Evolutionary conservation across 2,329 filamentous ascomycete genomes (phyloP), one percentile per base, ranked within the genome.

Genomic region (Epichloe aotearoae): DNA sequence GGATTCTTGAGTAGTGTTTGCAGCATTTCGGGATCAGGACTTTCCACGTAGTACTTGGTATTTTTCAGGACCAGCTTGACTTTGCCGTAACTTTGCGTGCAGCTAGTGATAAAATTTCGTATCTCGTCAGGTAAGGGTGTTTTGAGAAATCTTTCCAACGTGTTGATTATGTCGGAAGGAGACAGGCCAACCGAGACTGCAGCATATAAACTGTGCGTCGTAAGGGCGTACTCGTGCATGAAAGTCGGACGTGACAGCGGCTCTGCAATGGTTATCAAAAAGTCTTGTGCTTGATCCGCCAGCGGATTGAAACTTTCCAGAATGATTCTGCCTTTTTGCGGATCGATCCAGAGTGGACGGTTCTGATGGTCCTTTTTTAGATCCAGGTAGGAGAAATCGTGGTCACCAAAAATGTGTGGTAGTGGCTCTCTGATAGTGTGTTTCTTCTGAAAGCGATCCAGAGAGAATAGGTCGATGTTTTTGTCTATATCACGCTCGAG

Each of bases 51-150:
- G 67, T 95, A 96, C 57, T 88, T 86, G 55, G 91, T 97, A 61
- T 96, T 86, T 66, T 95, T 95, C 55, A 97, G 69, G 43, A 97
- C 93, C 49, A 97, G 79, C 66, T 95, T 93, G 50, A 96, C 89
- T 68, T 96, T 97, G 56, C 93, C 93, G 64, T 93, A 97, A 49
- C 87, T 93, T 56, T 87, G 83, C 5, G 89, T 95, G 55, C 88
- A 93, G 54, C 82, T 82, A 26, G 69, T 70, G 57, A 91, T 91
- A 65, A 91, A 96, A 8, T 80, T 73, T 54, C 83, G 79, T 54
- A 97, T 86, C 46, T 82, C 79, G n/a, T 86, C 77, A 0, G 91
- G 89, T 12, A 97, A 73, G 7, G 86, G 83, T 2, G 86, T 94
- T 71, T 97, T 97, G 17, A 89, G 88, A 58, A 96, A 84, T 38